A percentile compares a stretch with the other conserved stretches of the same genome.
Evolutionary conservation across 441 rosid species (phyloP).

Genomic region (Gossypium gossypioides): DNA sequence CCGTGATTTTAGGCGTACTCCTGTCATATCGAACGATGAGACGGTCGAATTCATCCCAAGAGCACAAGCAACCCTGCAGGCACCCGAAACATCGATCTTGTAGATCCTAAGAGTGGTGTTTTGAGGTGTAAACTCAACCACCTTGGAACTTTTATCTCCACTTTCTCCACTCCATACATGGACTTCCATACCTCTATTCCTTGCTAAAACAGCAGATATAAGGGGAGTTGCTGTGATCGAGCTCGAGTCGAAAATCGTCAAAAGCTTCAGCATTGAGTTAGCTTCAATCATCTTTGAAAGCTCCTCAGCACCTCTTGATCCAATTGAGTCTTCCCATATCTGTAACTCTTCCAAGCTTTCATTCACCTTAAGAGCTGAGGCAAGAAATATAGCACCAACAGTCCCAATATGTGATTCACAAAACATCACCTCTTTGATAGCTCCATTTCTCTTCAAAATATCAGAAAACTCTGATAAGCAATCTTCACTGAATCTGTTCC

Average conservation of each 20-base stretch:
- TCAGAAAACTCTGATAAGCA: conserved; percentile 52
- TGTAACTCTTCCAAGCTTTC: conserved; percentile 74
- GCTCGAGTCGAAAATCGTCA: conserved; percentile 67
- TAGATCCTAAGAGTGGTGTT: conserved; percentile 56
- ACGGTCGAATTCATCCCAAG: conserved; percentile 73
- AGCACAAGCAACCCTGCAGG: conserved; percentile 76
- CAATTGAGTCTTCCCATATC: conserved; percentile 89
- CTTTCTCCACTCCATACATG: conserved; percentile 70
- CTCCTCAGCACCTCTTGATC: conserved; percentile 86
- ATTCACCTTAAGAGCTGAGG: conserved; percentile 54
- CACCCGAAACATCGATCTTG: conserved; percentile 53
- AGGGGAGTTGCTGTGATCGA: conserved; percentile 63
- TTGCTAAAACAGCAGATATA: conserved; percentile 73
- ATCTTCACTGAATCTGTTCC: conserved; percentile 43
- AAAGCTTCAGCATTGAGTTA: conserved; percentile 57
- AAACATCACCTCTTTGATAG: conserved; percentile 53
- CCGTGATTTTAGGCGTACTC: conserved; percentile 43
- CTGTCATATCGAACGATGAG: conserved; percentile 50
- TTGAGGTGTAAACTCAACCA: conserved; percentile 71
- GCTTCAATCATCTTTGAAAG: conserved; percentile 85
- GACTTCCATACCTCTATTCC: conserved; percentile 73
- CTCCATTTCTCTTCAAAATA: conserved; percentile 42
- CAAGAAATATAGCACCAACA: conserved; percentile 56
- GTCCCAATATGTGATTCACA: conserved; percentile 47
- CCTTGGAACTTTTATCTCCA: conserved; percentile 52